phyloP scores from a whole-genome alignment of 805 yeast genomes.

The Yarrowia bubula region DNA sequence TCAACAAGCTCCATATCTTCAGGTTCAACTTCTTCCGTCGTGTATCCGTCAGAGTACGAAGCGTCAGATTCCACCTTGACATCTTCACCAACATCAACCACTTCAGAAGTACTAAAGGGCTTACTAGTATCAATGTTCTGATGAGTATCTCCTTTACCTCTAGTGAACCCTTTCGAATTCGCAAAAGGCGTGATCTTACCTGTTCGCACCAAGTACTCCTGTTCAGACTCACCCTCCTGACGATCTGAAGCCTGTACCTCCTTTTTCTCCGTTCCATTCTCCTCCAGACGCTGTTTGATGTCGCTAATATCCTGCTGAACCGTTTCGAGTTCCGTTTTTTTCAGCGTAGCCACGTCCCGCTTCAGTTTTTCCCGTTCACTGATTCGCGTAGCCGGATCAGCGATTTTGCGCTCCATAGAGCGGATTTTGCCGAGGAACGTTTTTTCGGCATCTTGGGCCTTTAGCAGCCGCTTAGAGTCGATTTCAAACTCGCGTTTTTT shows the following conservation, averaged over 20 bases:
- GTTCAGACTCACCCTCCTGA: constrained; percentile 71
- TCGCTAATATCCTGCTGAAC: constrained; percentile 63
- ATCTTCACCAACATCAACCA: background rate
- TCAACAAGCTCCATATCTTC: constrained; percentile 15
- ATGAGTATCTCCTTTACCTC: constrained; percentile 9
- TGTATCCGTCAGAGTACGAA: background rate
- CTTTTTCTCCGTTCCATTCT: constrained; percentile 32
- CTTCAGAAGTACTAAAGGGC: background rate
- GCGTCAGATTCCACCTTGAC: background rate
- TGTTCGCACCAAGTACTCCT: constrained; percentile 77
- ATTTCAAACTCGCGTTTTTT: constrained; percentile 63
- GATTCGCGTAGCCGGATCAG: constrained; percentile 57
- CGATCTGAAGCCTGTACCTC: constrained; percentile 34
- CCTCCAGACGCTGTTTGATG: constrained; percentile 49
- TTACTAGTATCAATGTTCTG: constrained; percentile 18
- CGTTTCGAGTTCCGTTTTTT: constrained; percentile 51
- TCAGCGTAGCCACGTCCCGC: constrained; percentile 54
- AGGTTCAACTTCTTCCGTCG: constrained; percentile 5
- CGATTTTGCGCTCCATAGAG: constrained; percentile 49
- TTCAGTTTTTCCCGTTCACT: constrained; percentile 57
- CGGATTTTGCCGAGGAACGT: constrained; percentile 47
- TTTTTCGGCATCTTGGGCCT: constrained; percentile 52
- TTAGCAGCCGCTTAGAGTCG: constrained; percentile 72
- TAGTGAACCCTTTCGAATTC: constrained; percentile 40
- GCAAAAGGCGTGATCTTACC: constrained; percentile 96